These are phyloP conservation scores for Auricularia auricula-judae DNA, from an alignment of 768 basidiomycete genomes.

Conservation along the genomic window DNA sequence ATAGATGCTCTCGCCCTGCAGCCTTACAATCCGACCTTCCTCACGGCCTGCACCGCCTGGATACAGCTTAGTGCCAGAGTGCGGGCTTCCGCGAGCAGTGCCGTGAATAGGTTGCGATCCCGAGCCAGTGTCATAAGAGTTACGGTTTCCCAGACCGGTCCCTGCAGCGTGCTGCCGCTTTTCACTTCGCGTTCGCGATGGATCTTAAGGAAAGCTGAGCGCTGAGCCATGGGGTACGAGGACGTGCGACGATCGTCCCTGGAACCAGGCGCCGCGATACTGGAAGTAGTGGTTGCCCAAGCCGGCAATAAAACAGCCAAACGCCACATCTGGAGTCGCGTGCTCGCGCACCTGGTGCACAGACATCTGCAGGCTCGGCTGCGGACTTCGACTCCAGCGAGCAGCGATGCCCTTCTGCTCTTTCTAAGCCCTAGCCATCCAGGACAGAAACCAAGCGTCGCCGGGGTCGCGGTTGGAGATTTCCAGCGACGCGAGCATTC, in stretches of 20 bases:
- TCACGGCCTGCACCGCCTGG: constrained; percentile 36
- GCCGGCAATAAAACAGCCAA: constrained; percentile 78
- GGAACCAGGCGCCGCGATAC: constrained; percentile 90
- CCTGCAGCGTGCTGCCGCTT: constrained; percentile 81
- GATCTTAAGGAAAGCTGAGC: constrained; percentile 39
- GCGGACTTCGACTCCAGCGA: constrained; percentile 68
- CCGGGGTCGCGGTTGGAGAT: constrained; percentile 91
- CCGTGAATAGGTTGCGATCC: constrained; percentile 71
- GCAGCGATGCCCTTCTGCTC: constrained; percentile 12
- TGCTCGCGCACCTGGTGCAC: constrained; percentile 75
- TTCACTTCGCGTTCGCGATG: constrained; percentile 74
- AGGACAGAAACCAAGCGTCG: constrained; percentile 94
- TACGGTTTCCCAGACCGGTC: constrained; percentile 96
- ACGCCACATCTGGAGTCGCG: constrained; percentile 79
- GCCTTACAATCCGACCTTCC: constrained; percentile 32
- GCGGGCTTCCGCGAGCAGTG: constrained; percentile 78
- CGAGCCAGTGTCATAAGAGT: constrained; percentile 86
- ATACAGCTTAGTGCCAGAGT: constrained; percentile 67
- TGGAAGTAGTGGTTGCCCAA: constrained; percentile 90
- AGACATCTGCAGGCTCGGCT: constrained; percentile 88
- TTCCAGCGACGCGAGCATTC: constrained; percentile 90
- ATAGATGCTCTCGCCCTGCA: constrained; percentile 38
- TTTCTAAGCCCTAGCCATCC: constrained; percentile 49
- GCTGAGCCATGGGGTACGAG: not conserved
- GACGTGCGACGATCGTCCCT: constrained; percentile 36